Base-by-base conservation (phyloP, 345 rosid genomes). In the Barbarea vulgaris region DNA sequence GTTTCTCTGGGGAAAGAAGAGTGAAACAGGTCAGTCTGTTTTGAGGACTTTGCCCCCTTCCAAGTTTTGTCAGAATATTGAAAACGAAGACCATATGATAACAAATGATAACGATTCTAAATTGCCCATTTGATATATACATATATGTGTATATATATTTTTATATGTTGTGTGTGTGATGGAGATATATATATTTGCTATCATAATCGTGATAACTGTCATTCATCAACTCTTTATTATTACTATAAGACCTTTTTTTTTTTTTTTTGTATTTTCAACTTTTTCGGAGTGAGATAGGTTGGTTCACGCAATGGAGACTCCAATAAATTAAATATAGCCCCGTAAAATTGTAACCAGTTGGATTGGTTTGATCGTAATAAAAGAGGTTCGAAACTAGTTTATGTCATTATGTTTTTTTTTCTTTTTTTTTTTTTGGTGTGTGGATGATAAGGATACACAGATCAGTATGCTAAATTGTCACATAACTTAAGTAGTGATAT, bases 1-100 rank as follows among this genome's bases (percentile, higher is more conserved):
- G n/a, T 79, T 67, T 73, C 78, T 79, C 21, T 79, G 81, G 81
- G 81, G 81, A 1, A 79, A 55, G 74, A 73, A 44, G 58, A 73
- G 24, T 60, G 81, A 73, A 65, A 19, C 27, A 55, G 39, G 67
- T 69, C 56, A 50, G 11, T 56, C 72, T 65, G 72, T 12, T 56
- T 34, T 39, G 31, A 65, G 33, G 22, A 55, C 27, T 54, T 64
- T n/a, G 61, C 22, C 21, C 50, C 34, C 22, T 24, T 68, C 65
- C 57, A 46, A 33, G 56, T 10, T 28, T 28, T 73, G 36, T 76
- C 64, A 51, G 22, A 61, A 50, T 33, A 39, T 31, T 4, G 74
- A 69, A 59, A 69, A 41, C 51, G 51, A 76, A 51, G 67, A 61
- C 25, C 68, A 12, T 41, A 22, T 4, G 0, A 30, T 12, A 30